phyloP scores from a whole-genome alignment of 306 rosid species.

The Mucuna pruriens region DNA sequence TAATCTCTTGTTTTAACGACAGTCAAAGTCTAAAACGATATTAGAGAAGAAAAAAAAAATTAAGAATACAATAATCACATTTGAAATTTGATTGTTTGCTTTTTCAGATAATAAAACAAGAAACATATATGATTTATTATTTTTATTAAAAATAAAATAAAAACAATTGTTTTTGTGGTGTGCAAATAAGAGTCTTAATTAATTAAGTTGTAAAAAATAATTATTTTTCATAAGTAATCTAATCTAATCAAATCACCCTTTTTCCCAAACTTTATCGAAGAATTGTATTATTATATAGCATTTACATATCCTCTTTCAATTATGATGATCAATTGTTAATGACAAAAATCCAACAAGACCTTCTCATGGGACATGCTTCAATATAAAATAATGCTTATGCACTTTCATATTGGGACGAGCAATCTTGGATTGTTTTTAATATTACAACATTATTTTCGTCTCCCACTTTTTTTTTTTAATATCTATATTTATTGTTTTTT shows the following conservation, averaged over 20 bases:
- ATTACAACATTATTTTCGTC: background rate
- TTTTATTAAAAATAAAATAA: background rate
- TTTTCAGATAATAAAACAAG: background rate
- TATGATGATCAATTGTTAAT: constrained; percentile 1
- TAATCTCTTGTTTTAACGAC: background rate
- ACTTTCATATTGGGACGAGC: background rate
- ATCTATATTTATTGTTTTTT: background rate
- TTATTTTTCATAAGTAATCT: background rate
- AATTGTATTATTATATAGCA: background rate
- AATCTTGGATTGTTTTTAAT: background rate
- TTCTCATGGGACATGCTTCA: background rate
- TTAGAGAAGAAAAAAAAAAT: background rate
- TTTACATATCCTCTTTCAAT: background rate
- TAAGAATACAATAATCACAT: background rate
- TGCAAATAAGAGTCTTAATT: background rate
- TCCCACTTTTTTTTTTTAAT: background rate
- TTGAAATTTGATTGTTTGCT: too few relatives aligned
- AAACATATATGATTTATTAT: background rate
- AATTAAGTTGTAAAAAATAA: too few relatives aligned
- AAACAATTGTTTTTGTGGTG: background rate
- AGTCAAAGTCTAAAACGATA: background rate
- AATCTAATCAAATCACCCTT: background rate
- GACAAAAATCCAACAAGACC: background rate
- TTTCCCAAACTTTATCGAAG: background rate
- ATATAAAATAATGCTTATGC: background rate